A percentile compares a stretch with the other conserved stretches of the same genome.
Conservation (phyloP, 1,284 basidiomycete genomes). For the Tilletia indica region DNA sequence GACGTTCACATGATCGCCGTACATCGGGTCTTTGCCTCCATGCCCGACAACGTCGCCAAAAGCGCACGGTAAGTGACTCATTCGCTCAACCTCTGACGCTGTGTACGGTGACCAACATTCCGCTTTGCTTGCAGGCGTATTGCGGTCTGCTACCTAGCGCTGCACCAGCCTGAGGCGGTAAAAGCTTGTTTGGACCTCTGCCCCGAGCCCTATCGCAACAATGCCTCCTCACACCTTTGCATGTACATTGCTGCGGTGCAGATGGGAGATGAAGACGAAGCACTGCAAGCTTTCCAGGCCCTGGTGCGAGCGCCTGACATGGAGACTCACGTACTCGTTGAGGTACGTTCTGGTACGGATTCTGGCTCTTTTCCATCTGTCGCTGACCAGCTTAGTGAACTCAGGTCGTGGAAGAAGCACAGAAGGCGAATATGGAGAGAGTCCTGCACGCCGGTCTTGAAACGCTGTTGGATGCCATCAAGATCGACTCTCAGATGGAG, state of each 20-base stretch:
- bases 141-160: constrained; percentile 3
- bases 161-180: constrained; percentile 8
- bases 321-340: not conserved
- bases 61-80: not conserved
- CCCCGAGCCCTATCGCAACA: not conserved
- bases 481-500: not conserved
- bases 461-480: constrained; percentile 1
- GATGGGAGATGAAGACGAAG: not conserved
- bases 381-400: too few species aligned
- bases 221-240: not conserved
- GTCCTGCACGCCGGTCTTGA: constrained; percentile 9
- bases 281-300: not conserved
- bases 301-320: constrained; percentile 5
- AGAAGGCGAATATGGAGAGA: constrained; percentile 13
- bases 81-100: too few species aligned
- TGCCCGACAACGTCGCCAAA: constrained; percentile 15
- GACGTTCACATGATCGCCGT: constrained; percentile 13
- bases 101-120: too few species aligned
- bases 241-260: constrained; percentile 6
- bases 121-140: not conserved
- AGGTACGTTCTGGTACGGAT: not conserved
- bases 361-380: not conserved
- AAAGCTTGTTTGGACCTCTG: constrained; percentile 5
- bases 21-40: constrained; percentile 2
- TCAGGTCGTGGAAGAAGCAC: constrained; percentile 10